phyloP scores from a whole-genome alignment of 1,284 basidiomycete genomes.

The Amylostereum areolatum region DNA sequence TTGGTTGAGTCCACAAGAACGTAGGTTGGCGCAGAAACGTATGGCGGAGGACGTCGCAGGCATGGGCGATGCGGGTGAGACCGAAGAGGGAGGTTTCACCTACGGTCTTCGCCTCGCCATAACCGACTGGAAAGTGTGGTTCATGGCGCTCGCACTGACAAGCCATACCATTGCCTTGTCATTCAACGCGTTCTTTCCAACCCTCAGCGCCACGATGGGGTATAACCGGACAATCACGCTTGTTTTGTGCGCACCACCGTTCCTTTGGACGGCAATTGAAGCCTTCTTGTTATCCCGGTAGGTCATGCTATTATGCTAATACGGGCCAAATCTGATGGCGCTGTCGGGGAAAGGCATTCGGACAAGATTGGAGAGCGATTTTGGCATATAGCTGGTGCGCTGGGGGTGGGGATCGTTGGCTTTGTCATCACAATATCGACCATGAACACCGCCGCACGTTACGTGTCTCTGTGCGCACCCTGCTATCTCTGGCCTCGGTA shows the following conservation, averaged over 20 bases:
- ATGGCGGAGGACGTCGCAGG: conserved; percentile 64
- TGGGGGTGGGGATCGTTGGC: conserved; percentile 58
- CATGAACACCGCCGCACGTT: conserved; percentile 60
- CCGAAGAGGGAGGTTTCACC: conserved; percentile 27
- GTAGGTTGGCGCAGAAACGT: conserved; percentile 58
- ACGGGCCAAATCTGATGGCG: conserved; percentile 16
- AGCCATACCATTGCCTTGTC: conserved; percentile 54
- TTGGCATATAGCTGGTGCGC: conserved; percentile 51
- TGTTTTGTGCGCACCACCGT: conserved; percentile 72
- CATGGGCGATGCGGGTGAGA: conserved; percentile 36
- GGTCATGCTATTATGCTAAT: neutral
- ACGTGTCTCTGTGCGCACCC: conserved; percentile 57
- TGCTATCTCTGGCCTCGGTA: neutral
- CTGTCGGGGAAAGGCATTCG: conserved; percentile 47
- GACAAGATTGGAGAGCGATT: conserved; percentile 63
- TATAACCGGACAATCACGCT: conserved; percentile 57
- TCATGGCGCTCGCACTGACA: conserved; percentile 49
- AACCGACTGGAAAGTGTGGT: conserved; percentile 71
- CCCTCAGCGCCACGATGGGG: conserved; percentile 61
- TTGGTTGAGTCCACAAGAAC: conserved; percentile 60
- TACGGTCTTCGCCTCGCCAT: conserved; percentile 53
- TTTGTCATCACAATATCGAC: conserved; percentile 69
- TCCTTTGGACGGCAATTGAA: conserved; percentile 57
- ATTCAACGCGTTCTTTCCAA: conserved; percentile 74
- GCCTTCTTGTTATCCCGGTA: conserved; percentile 44